Evolutionary conservation across 2,329 filamentous ascomycete genomes (phyloP).

Genomic region (Cercospora canescens): DNA sequence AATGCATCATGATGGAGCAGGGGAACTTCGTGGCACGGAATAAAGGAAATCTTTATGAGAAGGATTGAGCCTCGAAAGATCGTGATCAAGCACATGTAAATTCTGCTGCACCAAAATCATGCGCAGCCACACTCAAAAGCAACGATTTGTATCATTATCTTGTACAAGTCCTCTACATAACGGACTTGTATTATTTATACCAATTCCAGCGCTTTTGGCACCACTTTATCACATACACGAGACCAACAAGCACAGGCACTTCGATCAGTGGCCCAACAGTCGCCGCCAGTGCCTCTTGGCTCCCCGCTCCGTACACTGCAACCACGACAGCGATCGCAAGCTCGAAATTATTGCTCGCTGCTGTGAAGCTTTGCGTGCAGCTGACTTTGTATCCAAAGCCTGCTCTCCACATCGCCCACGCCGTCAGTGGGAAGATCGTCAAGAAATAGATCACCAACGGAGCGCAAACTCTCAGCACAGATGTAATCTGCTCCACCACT

Average conservation of each 20-base stretch:
- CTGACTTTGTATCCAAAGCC: slow-evolving; percentile 72
- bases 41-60: too few species aligned
- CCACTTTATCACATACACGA: slow-evolving; percentile 74
- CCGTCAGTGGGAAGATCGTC: slow-evolving; percentile 67
- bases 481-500: slow-evolving; percentile 80
- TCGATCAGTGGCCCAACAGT: slow-evolving; percentile 86
- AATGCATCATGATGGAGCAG: too few species aligned
- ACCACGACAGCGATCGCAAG: slow-evolving; percentile 86
- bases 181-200: slow-evolving; percentile 40
- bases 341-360: slow-evolving; percentile 92
- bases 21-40: too few species aligned
- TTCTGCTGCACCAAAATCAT: too few species aligned
- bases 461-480: slow-evolving; percentile 77
- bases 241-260: slow-evolving; percentile 73
- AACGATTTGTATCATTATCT: too few species aligned
- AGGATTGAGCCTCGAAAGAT: too few species aligned
- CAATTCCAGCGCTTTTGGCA: slow-evolving; percentile 57
- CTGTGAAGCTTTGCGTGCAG: slow-evolving; percentile 81
- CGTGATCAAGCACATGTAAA: too few species aligned
- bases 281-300: slow-evolving; percentile 76
- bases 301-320: slow-evolving; percentile 74
- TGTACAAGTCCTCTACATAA: too few species aligned
- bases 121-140: too few species aligned
- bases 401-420: slow-evolving; percentile 61
- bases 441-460: slow-evolving; percentile 79